These are phyloP conservation scores for Hagleromyces aurorensis DNA, from an alignment of 805 yeast genomes.

Conservation along the genomic window DNA sequence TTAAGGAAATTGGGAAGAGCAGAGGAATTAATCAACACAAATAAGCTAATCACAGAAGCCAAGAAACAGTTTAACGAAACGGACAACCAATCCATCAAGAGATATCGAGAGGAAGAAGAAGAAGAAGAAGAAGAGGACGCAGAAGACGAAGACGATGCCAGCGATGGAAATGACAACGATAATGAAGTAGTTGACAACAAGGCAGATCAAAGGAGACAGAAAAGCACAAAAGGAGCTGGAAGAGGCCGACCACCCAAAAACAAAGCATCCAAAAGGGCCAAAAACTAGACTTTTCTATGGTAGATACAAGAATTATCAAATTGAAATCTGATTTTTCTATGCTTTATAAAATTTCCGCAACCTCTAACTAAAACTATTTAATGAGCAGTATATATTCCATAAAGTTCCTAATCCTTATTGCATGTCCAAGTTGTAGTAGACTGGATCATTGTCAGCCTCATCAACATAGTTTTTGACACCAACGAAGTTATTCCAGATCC, in stretches of 20 bases:
- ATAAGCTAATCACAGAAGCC: conserved; percentile 56
- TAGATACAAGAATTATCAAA: conserved; percentile 1
- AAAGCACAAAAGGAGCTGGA: conserved; percentile 28
- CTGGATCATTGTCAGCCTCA: conserved; percentile 20
- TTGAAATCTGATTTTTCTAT: too few species aligned
- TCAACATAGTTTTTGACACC: conserved; percentile 40
- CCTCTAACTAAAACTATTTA: not conserved
- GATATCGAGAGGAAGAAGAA: conserved; percentile 20
- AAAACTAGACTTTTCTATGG: not conserved
- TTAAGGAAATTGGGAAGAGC: conserved; percentile 62
- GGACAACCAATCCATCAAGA: conserved; percentile 39
- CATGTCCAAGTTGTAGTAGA: conserved; percentile 16
- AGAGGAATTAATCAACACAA: conserved; percentile 51
- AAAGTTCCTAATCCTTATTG: conserved; percentile 9
- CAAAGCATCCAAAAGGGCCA: conserved; percentile 1
- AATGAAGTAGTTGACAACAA: conserved; percentile 18
- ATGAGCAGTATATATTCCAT: not conserved
- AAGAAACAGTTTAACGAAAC: conserved; percentile 58
- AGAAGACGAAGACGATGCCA: conserved; percentile 15
- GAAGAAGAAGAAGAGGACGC: conserved; percentile 27
- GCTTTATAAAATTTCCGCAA: not conserved
- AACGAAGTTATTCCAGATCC: conserved; percentile 67
- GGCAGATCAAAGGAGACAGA: conserved; percentile 27
- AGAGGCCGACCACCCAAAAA: conserved; percentile 7
- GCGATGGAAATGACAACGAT: conserved; percentile 16